These are phyloP conservation scores for Pestalotiopsis sp. DNA, from an alignment of 2,329 filamentous ascomycete species.

Conservation along the genomic window DNA sequence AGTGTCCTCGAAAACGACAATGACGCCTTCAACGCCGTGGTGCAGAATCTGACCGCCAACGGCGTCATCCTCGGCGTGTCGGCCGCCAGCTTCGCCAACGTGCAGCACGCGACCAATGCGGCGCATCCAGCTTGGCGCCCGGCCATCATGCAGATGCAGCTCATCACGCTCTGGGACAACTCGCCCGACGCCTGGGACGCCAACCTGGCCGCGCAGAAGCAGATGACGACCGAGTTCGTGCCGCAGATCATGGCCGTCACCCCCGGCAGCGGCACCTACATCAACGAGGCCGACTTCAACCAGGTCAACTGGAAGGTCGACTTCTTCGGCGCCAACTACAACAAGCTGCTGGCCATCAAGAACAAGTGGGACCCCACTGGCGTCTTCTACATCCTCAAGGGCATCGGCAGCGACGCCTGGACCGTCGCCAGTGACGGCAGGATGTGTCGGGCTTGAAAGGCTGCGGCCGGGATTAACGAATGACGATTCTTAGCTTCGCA, in stretches of 20 bases:
- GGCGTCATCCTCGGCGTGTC: slow-evolving; percentile 30
- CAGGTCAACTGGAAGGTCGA: slow-evolving; percentile 30
- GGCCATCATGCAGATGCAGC: slow-evolving; percentile 25
- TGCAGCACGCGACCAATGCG: slow-evolving; percentile 24
- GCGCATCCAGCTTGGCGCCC: slow-evolving; percentile 36
- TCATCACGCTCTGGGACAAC: slow-evolving; percentile 25
- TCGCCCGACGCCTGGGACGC: slow-evolving; percentile 18
- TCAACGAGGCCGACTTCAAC: slow-evolving; percentile 42
- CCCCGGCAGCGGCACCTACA: slow-evolving; percentile 26
- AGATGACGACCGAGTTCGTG: slow-evolving; percentile 32
- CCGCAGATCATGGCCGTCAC: slow-evolving; percentile 24
- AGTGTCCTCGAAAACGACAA: slow-evolving; percentile 31
- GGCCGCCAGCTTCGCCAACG: slow-evolving; percentile 24
- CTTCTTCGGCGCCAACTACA: slow-evolving; percentile 39
- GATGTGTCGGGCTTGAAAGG: slow-evolving; percentile 29
- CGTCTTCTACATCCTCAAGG: slow-evolving; percentile 40
- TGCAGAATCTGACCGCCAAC: slow-evolving; percentile 30
- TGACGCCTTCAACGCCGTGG: slow-evolving; percentile 28
- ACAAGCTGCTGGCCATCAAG: slow-evolving; percentile 37
- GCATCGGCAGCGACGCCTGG: slow-evolving; percentile 45
- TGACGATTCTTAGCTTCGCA: too few relatives aligned
- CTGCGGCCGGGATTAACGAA: too few relatives aligned
- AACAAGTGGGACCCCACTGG: slow-evolving; percentile 38
- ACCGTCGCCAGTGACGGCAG: slow-evolving; percentile 35
- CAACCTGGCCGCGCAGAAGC: slow-evolving; percentile 27